phyloP scores from a whole-genome alignment of 2,329 filamentous ascomycete genomes.

The Calonectria fujianensis region DNA sequence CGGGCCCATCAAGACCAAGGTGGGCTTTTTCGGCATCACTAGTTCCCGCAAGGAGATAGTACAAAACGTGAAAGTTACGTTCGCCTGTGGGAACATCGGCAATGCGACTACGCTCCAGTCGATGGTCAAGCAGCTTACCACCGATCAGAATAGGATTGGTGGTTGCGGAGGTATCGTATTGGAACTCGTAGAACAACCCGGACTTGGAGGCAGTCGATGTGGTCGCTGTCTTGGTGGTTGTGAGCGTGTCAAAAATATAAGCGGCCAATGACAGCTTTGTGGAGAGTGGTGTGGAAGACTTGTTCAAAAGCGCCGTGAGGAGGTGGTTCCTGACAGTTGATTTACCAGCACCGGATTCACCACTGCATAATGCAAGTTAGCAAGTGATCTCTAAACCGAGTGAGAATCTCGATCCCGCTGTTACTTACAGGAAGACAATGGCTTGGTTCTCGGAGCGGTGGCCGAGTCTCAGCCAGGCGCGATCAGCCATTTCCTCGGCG shows the following conservation, averaged over 20 bases:
- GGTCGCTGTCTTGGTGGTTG: slow-evolving; percentile 96
- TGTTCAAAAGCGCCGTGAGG: slow-evolving; percentile 88
- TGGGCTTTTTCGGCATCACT: slow-evolving; percentile 93
- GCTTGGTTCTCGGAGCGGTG: slow-evolving; percentile 95
- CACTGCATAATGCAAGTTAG: slow-evolving; percentile 71
- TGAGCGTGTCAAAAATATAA: slow-evolving; percentile 96
- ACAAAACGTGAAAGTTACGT: slow-evolving; percentile 95
- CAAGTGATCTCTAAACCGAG: slow-evolving; percentile 40
- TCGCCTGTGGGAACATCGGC: slow-evolving; percentile 95
- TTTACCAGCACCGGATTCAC: slow-evolving; percentile 97
- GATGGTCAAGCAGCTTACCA: slow-evolving; percentile 94
- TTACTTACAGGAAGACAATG: slow-evolving; percentile 89
- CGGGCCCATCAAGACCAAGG: slow-evolving; percentile 76
- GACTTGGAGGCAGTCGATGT: slow-evolving; percentile 97
- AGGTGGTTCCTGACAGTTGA: slow-evolving; percentile 94
- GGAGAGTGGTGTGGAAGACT: slow-evolving; percentile 93
- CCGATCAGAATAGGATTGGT: slow-evolving; percentile 92
- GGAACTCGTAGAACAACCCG: slow-evolving; percentile 95
- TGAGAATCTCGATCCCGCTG: background rate
- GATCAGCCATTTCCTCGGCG: slow-evolving; percentile 91
- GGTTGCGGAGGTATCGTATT: slow-evolving; percentile 93
- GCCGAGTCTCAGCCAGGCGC: slow-evolving; percentile 90
- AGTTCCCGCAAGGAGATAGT: slow-evolving; percentile 95
- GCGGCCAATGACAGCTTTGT: slow-evolving; percentile 94
- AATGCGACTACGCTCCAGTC: slow-evolving; percentile 93